Base-by-base conservation (phyloP, 495 filamentous ascomycete genomes). In the Bacidia rubella region DNA sequence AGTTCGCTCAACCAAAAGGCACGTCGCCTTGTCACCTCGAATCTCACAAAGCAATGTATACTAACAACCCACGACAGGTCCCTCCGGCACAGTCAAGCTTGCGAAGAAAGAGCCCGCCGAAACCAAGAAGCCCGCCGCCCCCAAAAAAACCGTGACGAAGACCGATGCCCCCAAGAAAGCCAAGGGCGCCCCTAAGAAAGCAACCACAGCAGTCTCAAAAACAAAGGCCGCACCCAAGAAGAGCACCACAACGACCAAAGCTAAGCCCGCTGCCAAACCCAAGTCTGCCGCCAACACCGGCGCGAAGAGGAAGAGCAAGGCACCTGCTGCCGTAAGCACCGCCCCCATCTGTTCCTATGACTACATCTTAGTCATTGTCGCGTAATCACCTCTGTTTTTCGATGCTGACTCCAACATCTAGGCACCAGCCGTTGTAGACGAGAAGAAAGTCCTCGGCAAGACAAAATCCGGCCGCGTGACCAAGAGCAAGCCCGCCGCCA, bases 1-100 rank as follows among this genome's bases (percentile, higher is more conserved):
- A 86, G 55, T 97, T 97, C 68, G 77, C 79, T 55, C 89, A 93
- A 61, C 92, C 92, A 54, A 99, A 99, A 79, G 92, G 92, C 94
- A 79, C 65, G 83, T 74, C 52, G 46, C 48, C 43, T 54, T 17
- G 23, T 19, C n/a, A 7, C 24, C 43, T 15, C 17, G 26, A 17
- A 25, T 24, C 10, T 25, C 45, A 12, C 23, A 53, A 44, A 47
- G 52, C 56, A 49, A 40, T 51, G 21, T 32, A 52, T 39, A 57
- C 70, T 80, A 59, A 82, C 67, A 46, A 65, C 59, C 55, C 21
- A 26, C 39, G 26, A 52, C 51, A 93, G 89, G 90, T 59, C 75
- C 86, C 50, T 97, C 92, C 44, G 92, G 92, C 40, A 85, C 87
- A 57, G 87, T 95, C 70, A 99, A 99, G 82, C 84, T 99, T 42